Evolutionary conservation across 805 yeast genomes (phyloP), one percentile per base, ranked within the genome.

Genomic region (Hermanozyma aechmeae): DNA sequence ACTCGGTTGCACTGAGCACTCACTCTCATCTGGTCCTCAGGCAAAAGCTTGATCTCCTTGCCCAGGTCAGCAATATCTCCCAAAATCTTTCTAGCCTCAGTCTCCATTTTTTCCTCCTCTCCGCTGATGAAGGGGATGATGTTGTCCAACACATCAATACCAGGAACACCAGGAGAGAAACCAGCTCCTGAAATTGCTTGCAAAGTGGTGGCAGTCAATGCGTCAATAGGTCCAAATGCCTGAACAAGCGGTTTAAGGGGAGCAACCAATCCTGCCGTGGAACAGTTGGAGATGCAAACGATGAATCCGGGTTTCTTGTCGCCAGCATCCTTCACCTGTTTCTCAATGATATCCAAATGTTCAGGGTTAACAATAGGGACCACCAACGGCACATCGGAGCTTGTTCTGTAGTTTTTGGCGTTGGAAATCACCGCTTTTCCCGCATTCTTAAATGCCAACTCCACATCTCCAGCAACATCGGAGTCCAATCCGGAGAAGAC

Each of bases 101-200:
- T 86, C 61, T 92, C 98, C 46, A 92, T 84, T 64, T 92, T 92
- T 45, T 92, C 98, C 63, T 92, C 98, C 61, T 92, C 98, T 26
- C 97, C 96, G 40, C 86, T 68, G 50, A 92, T 92, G 69, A 65
- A 92, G 24, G 98, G 98, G 32, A 92, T 85, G 42, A 92, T 71
- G 61, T 92, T 92, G 61, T 92, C 98, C 46, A 92, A 68, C 31
- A 89, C 76, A 51, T 92, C 97, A 58, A 92, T 87, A 40, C 94
- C 92, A 14, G 95, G 76, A 32, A 87, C 95, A 55, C 98, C 98
- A 28, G 98, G 98, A 7, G 95, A 82, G 56, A 83, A 92, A 3
- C 98, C 98, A 14, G 95, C 98, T 45, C 98, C 98, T 4, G 97
- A 87, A 40, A 92, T 84, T 22, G 98, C 98, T 58, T 92, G 98